Conservation (phyloP, 2,329 filamentous ascomycete genomes). For the Penicillium olsonii region DNA sequence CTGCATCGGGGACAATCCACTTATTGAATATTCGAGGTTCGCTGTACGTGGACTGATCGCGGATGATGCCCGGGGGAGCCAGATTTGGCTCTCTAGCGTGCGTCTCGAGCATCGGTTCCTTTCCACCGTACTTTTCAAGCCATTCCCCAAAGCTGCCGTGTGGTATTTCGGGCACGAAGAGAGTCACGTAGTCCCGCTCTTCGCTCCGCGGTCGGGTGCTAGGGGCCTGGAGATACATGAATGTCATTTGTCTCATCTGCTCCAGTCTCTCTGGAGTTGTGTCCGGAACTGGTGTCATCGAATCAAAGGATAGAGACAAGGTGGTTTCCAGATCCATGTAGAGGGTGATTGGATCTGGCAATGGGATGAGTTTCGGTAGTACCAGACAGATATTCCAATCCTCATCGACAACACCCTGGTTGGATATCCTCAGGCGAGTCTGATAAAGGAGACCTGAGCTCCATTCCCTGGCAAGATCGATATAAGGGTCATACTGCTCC, state of each 20-base stretch:
- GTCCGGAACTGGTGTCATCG: slow-evolving; percentile 6
- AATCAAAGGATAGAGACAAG: slow-evolving; percentile 21
- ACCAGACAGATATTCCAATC: slow-evolving; percentile 24
- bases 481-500: slow-evolving; percentile 34
- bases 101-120: slow-evolving; percentile 23
- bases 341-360: slow-evolving; percentile 26
- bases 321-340: slow-evolving; percentile 32
- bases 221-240: slow-evolving; percentile 29
- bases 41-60: slow-evolving; percentile 26
- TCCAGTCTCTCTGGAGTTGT: slow-evolving; percentile 24
- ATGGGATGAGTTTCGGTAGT: slow-evolving; percentile 17
- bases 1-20: slow-evolving; percentile 21
- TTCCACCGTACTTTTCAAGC: slow-evolving; percentile 22
- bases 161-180: slow-evolving; percentile 29
- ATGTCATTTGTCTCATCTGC: slow-evolving; percentile 35
- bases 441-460: slow-evolving; percentile 22
- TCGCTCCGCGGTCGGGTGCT: slow-evolving; percentile 7
- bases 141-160: slow-evolving; percentile 21
- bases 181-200: slow-evolving; percentile 27
- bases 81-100: slow-evolving; percentile 13
- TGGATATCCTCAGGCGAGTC: slow-evolving; percentile 23
- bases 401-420: slow-evolving; percentile 12
- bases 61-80: slow-evolving; percentile 26
- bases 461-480: slow-evolving; percentile 31
- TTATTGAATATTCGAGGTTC: slow-evolving; percentile 27